Conservation (phyloP, 352 stramenopile species). For the Phytophthora lateralis region DNA sequence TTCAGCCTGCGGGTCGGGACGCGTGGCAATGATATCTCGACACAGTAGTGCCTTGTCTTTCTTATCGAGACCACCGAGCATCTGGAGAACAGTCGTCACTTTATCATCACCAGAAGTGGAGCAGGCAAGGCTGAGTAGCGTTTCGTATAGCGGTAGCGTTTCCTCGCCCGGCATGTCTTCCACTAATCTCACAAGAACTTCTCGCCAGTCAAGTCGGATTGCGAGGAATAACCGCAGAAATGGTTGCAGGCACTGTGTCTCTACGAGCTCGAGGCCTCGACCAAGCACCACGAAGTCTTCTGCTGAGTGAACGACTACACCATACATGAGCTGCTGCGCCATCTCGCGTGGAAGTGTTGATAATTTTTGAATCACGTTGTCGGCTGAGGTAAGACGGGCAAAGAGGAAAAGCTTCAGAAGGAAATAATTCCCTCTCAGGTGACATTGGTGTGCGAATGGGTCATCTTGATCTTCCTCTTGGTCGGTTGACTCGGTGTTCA, state of each 20-base stretch:
- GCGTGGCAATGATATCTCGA: constrained; percentile 29
- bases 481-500: background rate
- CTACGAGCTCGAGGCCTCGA: constrained; percentile 47
- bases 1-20: constrained; percentile 10
- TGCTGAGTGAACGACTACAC: constrained; percentile 28
- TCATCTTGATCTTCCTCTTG: constrained; percentile 20
- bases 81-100: constrained; percentile 42
- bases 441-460: constrained; percentile 5
- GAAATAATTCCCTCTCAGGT: constrained; percentile 13
- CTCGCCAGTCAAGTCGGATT: constrained; percentile 30
- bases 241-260: constrained; percentile 26
- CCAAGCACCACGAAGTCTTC: constrained; percentile 46
- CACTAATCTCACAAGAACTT: constrained; percentile 47
- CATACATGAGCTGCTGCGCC: constrained; percentile 31
- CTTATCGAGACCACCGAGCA: constrained; percentile 40
- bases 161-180: constrained; percentile 47
- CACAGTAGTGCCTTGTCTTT: constrained; percentile 52
- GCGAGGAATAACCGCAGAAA: constrained; percentile 49
- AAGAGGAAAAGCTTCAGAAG: constrained; percentile 62
- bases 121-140: constrained; percentile 34
- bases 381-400: constrained; percentile 36
- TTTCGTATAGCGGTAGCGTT: constrained; percentile 45
- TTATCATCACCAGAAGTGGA: constrained; percentile 7
- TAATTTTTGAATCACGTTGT: constrained; percentile 57
- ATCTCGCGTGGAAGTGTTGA: constrained; percentile 31